Evolutionary conservation across 306 rosid genomes (phyloP), one percentile per base, ranked within the genome.

Genomic region (Trichosanthes truncata): DNA sequence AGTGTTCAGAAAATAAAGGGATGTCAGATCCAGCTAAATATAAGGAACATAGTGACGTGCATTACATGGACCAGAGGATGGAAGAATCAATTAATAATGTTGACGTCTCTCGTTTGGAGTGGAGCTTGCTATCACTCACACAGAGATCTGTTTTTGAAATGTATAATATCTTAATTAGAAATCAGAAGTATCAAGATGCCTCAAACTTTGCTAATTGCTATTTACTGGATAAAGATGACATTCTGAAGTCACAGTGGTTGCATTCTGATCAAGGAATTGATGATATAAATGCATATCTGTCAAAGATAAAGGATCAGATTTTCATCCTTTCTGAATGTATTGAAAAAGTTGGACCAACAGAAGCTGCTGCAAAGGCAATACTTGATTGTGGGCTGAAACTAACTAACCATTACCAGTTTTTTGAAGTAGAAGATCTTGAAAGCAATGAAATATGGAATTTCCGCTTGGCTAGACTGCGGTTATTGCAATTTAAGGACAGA

Each of bases 231-330:
- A 90, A 88, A 79, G 97, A 95, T 85, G 90, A 91, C 78, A 93
- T 91, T 78, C 66, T 91, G 79, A 95, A 93, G 90, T 93, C 99
- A 12, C 97, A 95, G 88, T 95, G 97, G 99, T 84, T 95, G 89
- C 85, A 89, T 77, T 95, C 99, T 61, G 81, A 87, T 81, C 93
- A 81, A 80, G 97, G 99, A 81, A 51, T 83, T 78, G 77, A 87
- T 63, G 99, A 93, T 80, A 84, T 95, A 87, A 85, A 78, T 81
- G 80, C 25, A 23, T 85, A 80, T 82, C 84, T 95, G 74, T 86
- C 96, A 63, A 89, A 89, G 77, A 84, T 95, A 65, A 88, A 86
- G 89, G 99, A 95, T 81, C 84, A 76, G 74, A 81, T 59, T 80
- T 95, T 93, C 67, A 81, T 95, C 49, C 89, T 93, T 83, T 90